Base-by-base conservation (phyloP, 192 early-diverging fungal genomes). In the Radiomyces spectabilis region DNA sequence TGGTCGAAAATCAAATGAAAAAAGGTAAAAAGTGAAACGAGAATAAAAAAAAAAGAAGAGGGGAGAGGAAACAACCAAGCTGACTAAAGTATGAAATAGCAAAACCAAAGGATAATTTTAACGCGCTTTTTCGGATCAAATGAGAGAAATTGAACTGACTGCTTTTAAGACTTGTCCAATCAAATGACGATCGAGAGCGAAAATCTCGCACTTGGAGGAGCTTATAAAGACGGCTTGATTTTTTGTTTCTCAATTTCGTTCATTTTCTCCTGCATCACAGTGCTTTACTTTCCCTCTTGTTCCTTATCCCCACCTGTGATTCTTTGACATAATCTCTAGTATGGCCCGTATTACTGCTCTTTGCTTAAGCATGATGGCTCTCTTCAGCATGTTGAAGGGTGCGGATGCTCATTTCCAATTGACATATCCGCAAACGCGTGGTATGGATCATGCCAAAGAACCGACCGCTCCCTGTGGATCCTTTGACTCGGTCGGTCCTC, bases 401-500 rank as follows among this genome's bases (percentile, higher is more conserved):
- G 70, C 55, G 5, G 55, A 52, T 44, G 78, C 78, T 16, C 79
- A 81, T 47, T 81, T 53, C 37, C 59, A 65, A 26, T 55, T 81
- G 16, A 60, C 55, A 18, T 74, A 74, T 37, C 79, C 79, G 38
- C 15, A 46, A 4, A 21, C 73, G 12, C 65, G 79, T 34, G 71
- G 71, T 12, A 78, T 78, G 22, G 43, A 35, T 34, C 76, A 78
- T 3, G 44, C 46, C 29, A 65, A 40, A 4, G 77, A 82, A 26
- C 56, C 65, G 5, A 66, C 46, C 26, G 72, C 49, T 16, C 80
- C 77, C 31, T 82, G 80, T 45, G 77, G 77, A 39, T 68, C 68
- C 5, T 79, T 66, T 51, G 46, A 67, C 19, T 42, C 59, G 3
- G 67, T 61, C 13, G 22, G 33, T 12, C 29, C 54, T 8, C 67